Evolutionary conservation across 495 filamentous ascomycete genomes (phyloP).

Genomic region (Aspergillus campestris): DNA sequence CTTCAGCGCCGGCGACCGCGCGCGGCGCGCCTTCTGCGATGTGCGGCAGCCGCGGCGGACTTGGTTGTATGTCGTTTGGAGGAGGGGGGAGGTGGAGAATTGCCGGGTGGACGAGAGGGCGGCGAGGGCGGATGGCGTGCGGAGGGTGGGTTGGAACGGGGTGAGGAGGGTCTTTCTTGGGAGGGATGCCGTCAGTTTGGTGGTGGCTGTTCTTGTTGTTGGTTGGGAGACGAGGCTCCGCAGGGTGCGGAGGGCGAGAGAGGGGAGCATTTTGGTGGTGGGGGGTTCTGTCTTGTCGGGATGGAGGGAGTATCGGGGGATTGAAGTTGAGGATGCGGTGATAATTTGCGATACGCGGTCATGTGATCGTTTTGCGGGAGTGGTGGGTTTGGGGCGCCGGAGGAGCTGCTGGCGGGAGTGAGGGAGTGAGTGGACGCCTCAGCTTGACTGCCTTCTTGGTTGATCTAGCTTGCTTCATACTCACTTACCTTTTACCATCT

Average conservation of each 20-base stretch:
- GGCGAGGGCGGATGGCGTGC: conserved; percentile 19
- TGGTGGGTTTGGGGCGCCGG: conserved; percentile 18
- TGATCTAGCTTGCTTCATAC: conserved; percentile 6
- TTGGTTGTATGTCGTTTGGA: conserved; percentile 44
- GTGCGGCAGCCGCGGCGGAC: conserved; percentile 65
- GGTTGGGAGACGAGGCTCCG: conserved; percentile 27
- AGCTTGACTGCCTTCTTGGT: conserved; percentile 12
- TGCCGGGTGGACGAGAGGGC: conserved; percentile 17
- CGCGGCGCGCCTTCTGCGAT: conserved; percentile 67
- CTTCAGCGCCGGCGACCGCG: conserved; percentile 75
- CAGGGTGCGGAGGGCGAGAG: conserved; percentile 30
- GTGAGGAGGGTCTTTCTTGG: conserved; percentile 14
- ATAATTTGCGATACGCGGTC: conserved; percentile 9
- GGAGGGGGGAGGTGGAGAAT: conserved; percentile 37
- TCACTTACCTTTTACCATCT: background rate
- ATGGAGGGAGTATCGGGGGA: background rate
- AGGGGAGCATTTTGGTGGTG: conserved; percentile 26
- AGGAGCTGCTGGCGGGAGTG: conserved; percentile 28
- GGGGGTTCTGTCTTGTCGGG: conserved; percentile 1
- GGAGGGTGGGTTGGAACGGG: conserved; percentile 31
- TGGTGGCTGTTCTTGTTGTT: conserved; percentile 14
- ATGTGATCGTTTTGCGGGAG: conserved; percentile 7
- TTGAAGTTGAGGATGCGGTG: background rate
- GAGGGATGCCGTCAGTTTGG: background rate
- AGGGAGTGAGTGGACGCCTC: background rate